phyloP scores from a whole-genome alignment of 345 rosid species.

The Limnanthes douglasii region DNA sequence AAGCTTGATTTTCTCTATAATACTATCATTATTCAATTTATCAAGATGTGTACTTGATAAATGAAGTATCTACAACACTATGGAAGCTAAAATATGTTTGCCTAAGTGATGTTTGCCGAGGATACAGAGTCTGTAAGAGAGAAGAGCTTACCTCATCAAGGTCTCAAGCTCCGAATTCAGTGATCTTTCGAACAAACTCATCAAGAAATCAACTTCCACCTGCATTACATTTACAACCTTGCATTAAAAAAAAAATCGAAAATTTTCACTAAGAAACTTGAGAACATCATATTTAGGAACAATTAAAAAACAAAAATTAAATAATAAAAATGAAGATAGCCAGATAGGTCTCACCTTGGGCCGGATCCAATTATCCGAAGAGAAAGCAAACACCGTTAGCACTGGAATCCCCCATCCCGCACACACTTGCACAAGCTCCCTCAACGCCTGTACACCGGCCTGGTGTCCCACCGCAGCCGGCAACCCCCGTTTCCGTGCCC shows the following conservation, averaged over 20 bases:
- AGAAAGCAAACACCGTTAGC: constrained; percentile 75
- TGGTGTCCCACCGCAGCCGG: constrained; percentile 41
- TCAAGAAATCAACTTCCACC: constrained; percentile 57
- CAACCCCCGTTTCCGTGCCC: constrained; percentile 47
- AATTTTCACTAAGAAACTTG: neutral
- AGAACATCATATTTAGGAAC: neutral
- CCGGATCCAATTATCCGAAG: constrained; percentile 63
- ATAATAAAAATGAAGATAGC: too few relatives aligned
- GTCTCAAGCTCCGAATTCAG: constrained; percentile 25
- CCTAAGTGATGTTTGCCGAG: too few relatives aligned
- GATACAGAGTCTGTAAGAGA: too few relatives aligned
- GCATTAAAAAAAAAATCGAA: neutral
- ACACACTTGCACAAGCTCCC: constrained; percentile 34
- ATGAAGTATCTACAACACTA: too few relatives aligned
- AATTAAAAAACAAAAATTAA: neutral
- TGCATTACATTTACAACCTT: constrained; percentile 14
- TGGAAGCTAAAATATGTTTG: too few relatives aligned
- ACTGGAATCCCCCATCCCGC: constrained; percentile 52
- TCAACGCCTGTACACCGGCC: constrained; percentile 47
- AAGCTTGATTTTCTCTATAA: too few relatives aligned
- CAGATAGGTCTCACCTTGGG: constrained; percentile 31
- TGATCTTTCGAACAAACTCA: constrained; percentile 43
- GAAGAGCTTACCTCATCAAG: constrained; percentile 22
- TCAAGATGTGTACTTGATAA: too few relatives aligned
- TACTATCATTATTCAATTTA: too few relatives aligned